Conservation (phyloP, 2,329 filamentous ascomycete genomes). For the Colletotrichum sojae region DNA sequence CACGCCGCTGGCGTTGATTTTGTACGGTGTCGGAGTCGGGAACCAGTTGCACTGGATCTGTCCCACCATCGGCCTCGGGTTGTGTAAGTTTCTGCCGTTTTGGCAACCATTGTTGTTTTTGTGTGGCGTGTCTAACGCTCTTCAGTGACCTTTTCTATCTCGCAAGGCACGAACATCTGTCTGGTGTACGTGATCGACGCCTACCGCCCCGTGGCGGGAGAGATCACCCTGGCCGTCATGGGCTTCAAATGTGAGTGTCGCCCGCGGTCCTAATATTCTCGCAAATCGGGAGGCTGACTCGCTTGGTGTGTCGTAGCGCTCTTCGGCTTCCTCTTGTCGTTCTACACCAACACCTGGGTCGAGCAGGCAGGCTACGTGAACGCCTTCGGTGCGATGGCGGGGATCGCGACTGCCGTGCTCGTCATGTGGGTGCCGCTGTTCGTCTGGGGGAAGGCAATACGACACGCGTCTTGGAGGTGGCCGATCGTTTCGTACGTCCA, state of each 20-base stretch:
- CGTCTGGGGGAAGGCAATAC: constrained; percentile 64
- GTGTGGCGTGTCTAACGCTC: constrained; percentile 13
- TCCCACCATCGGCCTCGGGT: constrained; percentile 66
- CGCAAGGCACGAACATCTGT: constrained; percentile 68
- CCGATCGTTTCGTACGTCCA: constrained; percentile 59
- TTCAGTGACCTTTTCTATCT: constrained; percentile 68
- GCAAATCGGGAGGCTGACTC: constrained; percentile 25
- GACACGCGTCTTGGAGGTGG: constrained; percentile 65
- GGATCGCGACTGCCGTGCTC: constrained; percentile 63
- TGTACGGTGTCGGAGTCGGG: constrained; percentile 64
- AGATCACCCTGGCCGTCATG: constrained; percentile 66
- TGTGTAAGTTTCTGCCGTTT: constrained; percentile 56
- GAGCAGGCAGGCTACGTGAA: constrained; percentile 62
- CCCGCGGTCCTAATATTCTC: neutral
- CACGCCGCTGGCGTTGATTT: constrained; percentile 60
- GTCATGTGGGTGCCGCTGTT: constrained; percentile 66
- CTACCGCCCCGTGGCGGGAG: constrained; percentile 70
- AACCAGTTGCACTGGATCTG: constrained; percentile 68
- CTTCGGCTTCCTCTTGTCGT: constrained; percentile 71
- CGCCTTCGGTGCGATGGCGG: constrained; percentile 71
- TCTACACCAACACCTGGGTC: constrained; percentile 74
- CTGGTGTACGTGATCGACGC: constrained; percentile 71
- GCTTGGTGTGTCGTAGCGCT: constrained; percentile 52
- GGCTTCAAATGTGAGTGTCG: constrained; percentile 66
- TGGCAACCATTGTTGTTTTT: neutral